Evolutionary conservation across 2,329 filamentous ascomycete species (phyloP).

Genomic region (Chrysoporthe austroafricana): DNA sequence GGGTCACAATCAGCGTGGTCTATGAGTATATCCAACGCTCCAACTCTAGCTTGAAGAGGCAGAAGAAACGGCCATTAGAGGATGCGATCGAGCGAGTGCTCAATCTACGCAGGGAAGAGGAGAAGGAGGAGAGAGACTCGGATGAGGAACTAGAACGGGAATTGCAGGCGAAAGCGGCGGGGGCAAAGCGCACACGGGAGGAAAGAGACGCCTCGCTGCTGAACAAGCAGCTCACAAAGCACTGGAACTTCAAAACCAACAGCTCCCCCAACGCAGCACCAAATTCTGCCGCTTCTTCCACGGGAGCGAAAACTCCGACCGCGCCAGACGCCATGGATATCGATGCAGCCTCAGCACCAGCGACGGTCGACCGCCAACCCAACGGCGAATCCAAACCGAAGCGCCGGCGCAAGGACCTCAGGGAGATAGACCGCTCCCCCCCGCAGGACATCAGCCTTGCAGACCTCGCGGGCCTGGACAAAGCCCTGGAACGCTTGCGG

Average conservation of each 20-base stretch:
- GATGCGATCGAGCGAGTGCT: slow-evolving; percentile 85
- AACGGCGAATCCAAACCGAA: slow-evolving; percentile 72
- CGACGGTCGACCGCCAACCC: slow-evolving; percentile 54
- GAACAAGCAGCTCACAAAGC: slow-evolving; percentile 47
- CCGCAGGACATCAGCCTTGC: slow-evolving; percentile 69
- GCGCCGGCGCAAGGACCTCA: slow-evolving; percentile 59
- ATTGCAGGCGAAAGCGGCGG: slow-evolving; percentile 34
- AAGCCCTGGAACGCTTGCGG: slow-evolving; percentile 70
- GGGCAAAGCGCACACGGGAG: slow-evolving; percentile 29
- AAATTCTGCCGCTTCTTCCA: slow-evolving; percentile 14
- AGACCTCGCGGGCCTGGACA: slow-evolving; percentile 77
- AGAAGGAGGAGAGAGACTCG: slow-evolving; percentile 57
- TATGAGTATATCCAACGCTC: slow-evolving; percentile 83
- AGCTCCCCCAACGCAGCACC: slow-evolving; percentile 21
- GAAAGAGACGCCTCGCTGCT: slow-evolving; percentile 39
- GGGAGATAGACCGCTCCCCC: slow-evolving; percentile 63
- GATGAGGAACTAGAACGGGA: slow-evolving; percentile 47
- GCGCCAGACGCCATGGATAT: slow-evolving; percentile 32
- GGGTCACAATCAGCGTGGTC: slow-evolving; percentile 62
- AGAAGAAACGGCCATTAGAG: slow-evolving; percentile 80
- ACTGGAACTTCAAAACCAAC: slow-evolving; percentile 40
- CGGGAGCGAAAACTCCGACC: slow-evolving; percentile 31
- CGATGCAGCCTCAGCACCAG: slow-evolving; percentile 35
- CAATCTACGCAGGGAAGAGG: slow-evolving; percentile 69
- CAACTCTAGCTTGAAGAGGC: slow-evolving; percentile 83